phyloP scores from a whole-genome alignment of 2,329 filamentous ascomycete genomes.

The Ophiostoma perfectum region DNA sequence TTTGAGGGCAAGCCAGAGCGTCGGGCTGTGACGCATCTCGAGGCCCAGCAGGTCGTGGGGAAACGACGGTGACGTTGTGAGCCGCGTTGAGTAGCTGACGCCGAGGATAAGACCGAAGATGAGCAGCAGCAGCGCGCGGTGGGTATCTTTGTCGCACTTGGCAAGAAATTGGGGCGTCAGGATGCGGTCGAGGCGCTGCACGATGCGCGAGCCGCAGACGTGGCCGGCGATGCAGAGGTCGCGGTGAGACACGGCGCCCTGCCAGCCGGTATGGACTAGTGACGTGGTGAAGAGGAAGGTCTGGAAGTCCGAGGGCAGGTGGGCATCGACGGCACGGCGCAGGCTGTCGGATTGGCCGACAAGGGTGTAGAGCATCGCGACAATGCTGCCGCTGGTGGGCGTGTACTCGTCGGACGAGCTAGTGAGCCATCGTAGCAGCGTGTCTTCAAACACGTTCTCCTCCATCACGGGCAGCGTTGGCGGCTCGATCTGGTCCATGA shows the following conservation, averaged over 20 bases:
- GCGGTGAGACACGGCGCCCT: slow-evolving; percentile 22
- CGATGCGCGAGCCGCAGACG: slow-evolving; percentile 30
- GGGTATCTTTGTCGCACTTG: slow-evolving; percentile 27
- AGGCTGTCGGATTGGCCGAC: slow-evolving; percentile 28
- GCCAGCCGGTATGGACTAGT: slow-evolving; percentile 29
- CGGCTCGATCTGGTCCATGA: slow-evolving; percentile 24
- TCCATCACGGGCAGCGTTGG: slow-evolving; percentile 12
- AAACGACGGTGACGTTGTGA: slow-evolving; percentile 26
- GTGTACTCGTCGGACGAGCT: slow-evolving; percentile 28
- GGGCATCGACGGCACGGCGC: slow-evolving; percentile 26
- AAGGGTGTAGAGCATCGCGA: slow-evolving; percentile 30
- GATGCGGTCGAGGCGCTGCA: slow-evolving; percentile 32
- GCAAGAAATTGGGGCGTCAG: slow-evolving; percentile 33
- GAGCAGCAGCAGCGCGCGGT: slow-evolving; percentile 31
- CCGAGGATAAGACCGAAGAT: slow-evolving; percentile 32
- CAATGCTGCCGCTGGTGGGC: slow-evolving; percentile 31
- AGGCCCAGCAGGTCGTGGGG: slow-evolving; percentile 27
- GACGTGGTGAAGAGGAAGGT: slow-evolving; percentile 32
- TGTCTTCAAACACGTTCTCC: slow-evolving; percentile 28
- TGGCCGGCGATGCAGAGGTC: slow-evolving; percentile 30
- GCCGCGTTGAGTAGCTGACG: slow-evolving; percentile 29
- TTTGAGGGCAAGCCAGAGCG: slow-evolving; percentile 33
- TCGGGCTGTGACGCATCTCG: slow-evolving; percentile 32
- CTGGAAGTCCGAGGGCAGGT: slow-evolving; percentile 30
- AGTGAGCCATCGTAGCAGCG: slow-evolving; percentile 31